These are phyloP conservation scores for Tubosaeta brunneosetosa DNA, from an alignment of 768 basidiomycete species.

Conservation along the genomic window DNA sequence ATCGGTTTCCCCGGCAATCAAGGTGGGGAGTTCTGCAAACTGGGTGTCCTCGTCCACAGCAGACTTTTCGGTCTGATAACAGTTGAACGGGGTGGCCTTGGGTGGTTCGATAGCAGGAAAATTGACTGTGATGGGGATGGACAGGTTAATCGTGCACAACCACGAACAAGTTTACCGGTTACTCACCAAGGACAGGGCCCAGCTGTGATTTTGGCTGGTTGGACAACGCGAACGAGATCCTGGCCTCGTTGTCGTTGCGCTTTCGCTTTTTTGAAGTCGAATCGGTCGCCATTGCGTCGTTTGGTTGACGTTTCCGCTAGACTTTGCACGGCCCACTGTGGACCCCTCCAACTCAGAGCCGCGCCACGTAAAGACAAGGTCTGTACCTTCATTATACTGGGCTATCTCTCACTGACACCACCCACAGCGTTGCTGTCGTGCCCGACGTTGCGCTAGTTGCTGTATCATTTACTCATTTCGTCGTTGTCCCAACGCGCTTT, in stretches of 20 bases:
- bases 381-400: conserved; percentile 8
- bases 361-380: conserved; percentile 24
- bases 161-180: conserved; percentile 15
- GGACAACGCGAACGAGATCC: conserved; percentile 36
- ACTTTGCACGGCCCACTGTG: conserved; percentile 1
- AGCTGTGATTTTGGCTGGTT: conserved; percentile 32
- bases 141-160: conserved; percentile 19
- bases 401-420: conserved; percentile 12
- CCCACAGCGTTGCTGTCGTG: conserved; percentile 11
- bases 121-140: conserved; percentile 37
- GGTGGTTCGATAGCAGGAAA: conserved; percentile 66
- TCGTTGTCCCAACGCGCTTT: conserved; percentile 9
- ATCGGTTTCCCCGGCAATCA: conserved; percentile 81
- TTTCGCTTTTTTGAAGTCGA: conserved; percentile 47
- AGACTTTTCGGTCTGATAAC: conserved; percentile 43
- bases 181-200: conserved; percentile 53
- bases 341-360: background rate
- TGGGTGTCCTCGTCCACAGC: conserved; percentile 22
- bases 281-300: conserved; percentile 17
- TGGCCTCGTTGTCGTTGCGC: conserved; percentile 33
- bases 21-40: conserved; percentile 30
- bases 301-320: conserved; percentile 14
- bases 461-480: conserved; percentile 21
- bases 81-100: conserved; percentile 53
- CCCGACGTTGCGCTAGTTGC: conserved; percentile 19